phyloP scores from a whole-genome alignment of 371 early-diverging fungal species.

The Conidiobolus incongruus region DNA sequence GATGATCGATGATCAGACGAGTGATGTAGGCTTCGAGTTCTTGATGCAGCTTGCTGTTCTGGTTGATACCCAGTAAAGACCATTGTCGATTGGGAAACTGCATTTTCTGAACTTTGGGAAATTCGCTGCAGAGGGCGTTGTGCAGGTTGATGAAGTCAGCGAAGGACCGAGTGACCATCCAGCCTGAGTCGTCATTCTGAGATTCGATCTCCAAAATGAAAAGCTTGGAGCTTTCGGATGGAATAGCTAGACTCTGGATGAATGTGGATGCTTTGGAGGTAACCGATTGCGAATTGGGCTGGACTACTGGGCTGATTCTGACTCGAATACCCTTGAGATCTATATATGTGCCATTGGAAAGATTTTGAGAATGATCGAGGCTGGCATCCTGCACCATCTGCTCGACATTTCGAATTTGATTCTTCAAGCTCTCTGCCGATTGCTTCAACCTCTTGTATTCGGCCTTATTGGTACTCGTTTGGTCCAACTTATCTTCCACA shows the following conservation, averaged over 20 bases:
- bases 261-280: slow-evolving; percentile 3
- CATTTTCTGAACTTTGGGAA: slow-evolving; percentile 9
- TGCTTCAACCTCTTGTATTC: background rate
- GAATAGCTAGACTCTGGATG: slow-evolving; percentile 1
- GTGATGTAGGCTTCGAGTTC: slow-evolving; percentile 6
- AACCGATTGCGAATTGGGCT: too few relatives aligned
- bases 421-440: background rate
- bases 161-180: slow-evolving; percentile 10
- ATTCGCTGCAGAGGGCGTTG: slow-evolving; percentile 1
- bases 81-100: slow-evolving; percentile 4
- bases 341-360: too few relatives aligned
- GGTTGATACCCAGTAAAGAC: background rate
- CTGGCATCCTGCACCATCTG: background rate
- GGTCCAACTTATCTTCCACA: background rate
- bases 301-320: background rate
- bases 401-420: background rate
- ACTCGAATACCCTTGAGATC: slow-evolving; percentile 3
- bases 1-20: slow-evolving; percentile 4
- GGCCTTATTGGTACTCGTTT: background rate
- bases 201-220: slow-evolving; percentile 8
- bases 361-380: too few relatives aligned
- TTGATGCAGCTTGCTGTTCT: slow-evolving; percentile 3
- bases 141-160: slow-evolving; percentile 7
- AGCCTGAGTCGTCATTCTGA: slow-evolving; percentile 5
- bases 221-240: slow-evolving; percentile 3